Base-by-base conservation (phyloP, 2,329 filamentous ascomycete genomes). In the Pestalotiopsis sp. region DNA sequence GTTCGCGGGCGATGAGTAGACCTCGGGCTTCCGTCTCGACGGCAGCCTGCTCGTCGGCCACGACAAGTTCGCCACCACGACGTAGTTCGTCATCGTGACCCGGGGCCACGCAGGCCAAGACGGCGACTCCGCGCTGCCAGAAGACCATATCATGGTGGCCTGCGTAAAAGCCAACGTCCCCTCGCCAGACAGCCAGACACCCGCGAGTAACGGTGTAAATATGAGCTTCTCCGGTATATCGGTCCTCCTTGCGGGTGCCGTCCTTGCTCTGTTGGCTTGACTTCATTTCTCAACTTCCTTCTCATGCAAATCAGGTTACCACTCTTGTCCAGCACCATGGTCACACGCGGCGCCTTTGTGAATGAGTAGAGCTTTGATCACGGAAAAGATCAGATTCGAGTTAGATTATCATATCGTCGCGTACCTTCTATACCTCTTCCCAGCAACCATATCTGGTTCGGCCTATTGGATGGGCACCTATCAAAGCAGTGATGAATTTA, bases 351-450 rank as follows among this genome's bases (percentile, higher is more conserved):
- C 11, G 17, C 45, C 20, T n/a, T 52, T 2, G 11, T 52, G 11
- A n/a, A 23, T 20, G 20, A 17, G 17, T 52, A 17, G 20, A 52
- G 20, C 2, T 52, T 52, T 52, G 45, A 52, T n/a, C 45, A 52
- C 45, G 4, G 45, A 52, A 52, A 59, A 23, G n/a, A 59, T 27
- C 23, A 59, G 23, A 59, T 59, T 36, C 23, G 23, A 59, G 14
- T n/a, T 23, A 23, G 57, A 59, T 59, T 59, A n/a, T 59, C 57
- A 59, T 59, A 36, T 59, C 57, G 27, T 27, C 57, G 57, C 57
- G 27, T 59, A 25, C 12, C 23, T 59, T 36, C 59, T 38, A 62
- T 62, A 38, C n/a, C 59, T 41, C 59, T 62, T 62, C n/a, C 27
- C 27, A 31, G 25, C 27, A 20, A 20, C 27, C 36, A 14, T 38